phyloP scores from a whole-genome alignment of 305 asterid species.

The Rubia peregrina region DNA sequence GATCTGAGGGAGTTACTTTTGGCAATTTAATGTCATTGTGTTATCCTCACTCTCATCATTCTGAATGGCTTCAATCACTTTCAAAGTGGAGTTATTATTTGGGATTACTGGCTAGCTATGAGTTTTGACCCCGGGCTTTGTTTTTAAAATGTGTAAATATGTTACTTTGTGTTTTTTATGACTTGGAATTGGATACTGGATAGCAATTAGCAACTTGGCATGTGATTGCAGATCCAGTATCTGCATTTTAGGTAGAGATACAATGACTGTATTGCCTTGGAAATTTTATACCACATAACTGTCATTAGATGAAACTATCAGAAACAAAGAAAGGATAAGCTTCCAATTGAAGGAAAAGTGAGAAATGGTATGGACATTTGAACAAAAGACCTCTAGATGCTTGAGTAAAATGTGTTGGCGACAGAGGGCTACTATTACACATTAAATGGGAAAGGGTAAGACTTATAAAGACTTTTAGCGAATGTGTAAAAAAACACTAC shows the following conservation, averaged over 20 bases:
- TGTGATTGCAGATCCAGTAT: neutral
- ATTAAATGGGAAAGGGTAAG: neutral
- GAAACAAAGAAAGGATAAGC: neutral
- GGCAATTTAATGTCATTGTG: neutral
- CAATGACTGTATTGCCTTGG: neutral
- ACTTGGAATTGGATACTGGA: too few relatives aligned
- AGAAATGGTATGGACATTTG: neutral
- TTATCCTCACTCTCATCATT: neutral
- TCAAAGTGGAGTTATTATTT: neutral
- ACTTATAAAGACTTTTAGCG: neutral
- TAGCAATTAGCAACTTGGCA: neutral
- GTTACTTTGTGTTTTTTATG: too few relatives aligned
- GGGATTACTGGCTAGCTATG: neutral
- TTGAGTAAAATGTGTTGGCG: neutral
- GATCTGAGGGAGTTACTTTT: neutral
- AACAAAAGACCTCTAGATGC: neutral
- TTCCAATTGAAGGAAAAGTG: neutral
- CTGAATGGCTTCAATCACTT: constrained; percentile 4
- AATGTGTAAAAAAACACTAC: neutral
- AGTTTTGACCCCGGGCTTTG: neutral
- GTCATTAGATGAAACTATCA: neutral
- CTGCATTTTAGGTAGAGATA: neutral
- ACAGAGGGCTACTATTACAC: neutral
- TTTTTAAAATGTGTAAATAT: neutral
- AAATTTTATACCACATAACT: neutral